Evolutionary conservation across 768 basidiomycete species (phyloP), one percentile per base, ranked within the genome.

Genomic region (Dioszegia crocea): DNA sequence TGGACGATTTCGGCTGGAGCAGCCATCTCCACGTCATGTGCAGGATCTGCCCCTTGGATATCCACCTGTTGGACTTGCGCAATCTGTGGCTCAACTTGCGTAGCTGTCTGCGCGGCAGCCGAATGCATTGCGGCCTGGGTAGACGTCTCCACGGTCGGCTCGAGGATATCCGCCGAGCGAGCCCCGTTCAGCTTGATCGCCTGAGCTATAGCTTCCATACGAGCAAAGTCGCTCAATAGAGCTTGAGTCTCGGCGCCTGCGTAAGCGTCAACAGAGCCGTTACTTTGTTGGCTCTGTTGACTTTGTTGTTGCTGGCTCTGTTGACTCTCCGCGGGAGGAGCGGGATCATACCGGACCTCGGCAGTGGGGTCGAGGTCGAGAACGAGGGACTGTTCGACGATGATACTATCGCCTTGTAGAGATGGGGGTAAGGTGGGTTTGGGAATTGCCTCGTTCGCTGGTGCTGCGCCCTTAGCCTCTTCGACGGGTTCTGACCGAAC

Each of bases 171-270:
- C 44, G 9, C n/a, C 30, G 30, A 14, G 31, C 27, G 44, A n/a
- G 16, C 27, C 29, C 9, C 41, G 33, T 21, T 19, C 29, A 2
- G 17, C 27, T 45, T 26, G 3, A 26, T 40, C 2, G 43, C 36
- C 24, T 21, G 12, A 17, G 36, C 44, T 3, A 29, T 27, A n/a
- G 41, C 53, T 38, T 40, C 23, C 10, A 51, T 39, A 21, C 29
- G 46, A 2, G 17, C 47, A 38, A 49, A 61, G 14, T 57, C 49
- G 30, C 23, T 30, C 26, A 61, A 27, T 3, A 61, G 3, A 21
- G 47, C 55, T 38, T 61, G 60, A 4, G 60, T 61, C 29, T 61
- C 60, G 2, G 27, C 54, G 2, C 60, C 60, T 9, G n/a, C 30
- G 2, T 19, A 12, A n/a, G 29, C 24, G 16, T 3, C 40, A 26